Evolutionary conservation across 306 rosid genomes (phyloP).

Genomic region (Hippophae tibetana): DNA sequence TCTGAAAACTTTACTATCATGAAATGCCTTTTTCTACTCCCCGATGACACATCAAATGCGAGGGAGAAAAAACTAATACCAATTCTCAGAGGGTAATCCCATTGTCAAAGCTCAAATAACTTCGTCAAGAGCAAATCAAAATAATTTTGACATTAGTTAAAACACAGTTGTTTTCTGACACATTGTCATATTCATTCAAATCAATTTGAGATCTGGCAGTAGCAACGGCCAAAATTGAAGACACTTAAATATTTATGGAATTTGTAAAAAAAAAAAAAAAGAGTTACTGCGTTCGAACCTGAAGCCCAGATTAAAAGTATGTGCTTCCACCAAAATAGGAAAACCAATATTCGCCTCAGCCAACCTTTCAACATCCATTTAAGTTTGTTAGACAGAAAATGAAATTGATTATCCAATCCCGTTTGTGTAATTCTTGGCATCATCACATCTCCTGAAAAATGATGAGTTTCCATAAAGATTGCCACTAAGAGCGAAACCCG

Average conservation of each 20-base stretch:
- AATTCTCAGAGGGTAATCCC: too few species aligned
- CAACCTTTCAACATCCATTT: slow-evolving; percentile 5
- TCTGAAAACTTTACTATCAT: not conserved
- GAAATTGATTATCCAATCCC: not conserved
- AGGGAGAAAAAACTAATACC: not conserved
- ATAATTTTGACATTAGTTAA: not conserved
- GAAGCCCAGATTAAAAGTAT: slow-evolving; percentile 3
- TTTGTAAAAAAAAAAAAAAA: not conserved
- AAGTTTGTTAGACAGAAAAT: slow-evolving; percentile 5
- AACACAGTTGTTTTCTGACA: not conserved
- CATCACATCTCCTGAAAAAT: slow-evolving; percentile 7
- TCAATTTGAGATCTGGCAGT: not conserved
- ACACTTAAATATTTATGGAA: not conserved
- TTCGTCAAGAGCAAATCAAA: too few species aligned
- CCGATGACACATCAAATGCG: not conserved
- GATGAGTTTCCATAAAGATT: too few species aligned
- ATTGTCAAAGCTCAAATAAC: too few species aligned
- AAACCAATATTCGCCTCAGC: slow-evolving; percentile 1
- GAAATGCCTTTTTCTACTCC: not conserved
- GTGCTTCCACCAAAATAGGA: not conserved
- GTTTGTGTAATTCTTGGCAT: slow-evolving; percentile 2
- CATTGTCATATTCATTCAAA: not conserved
- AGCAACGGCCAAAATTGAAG: not conserved
- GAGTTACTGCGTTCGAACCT: slow-evolving; percentile 5
- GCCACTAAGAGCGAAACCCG: too few species aligned